Base-by-base conservation (phyloP, 169 alveolate genomes). In the Neospora caninum region DNA sequence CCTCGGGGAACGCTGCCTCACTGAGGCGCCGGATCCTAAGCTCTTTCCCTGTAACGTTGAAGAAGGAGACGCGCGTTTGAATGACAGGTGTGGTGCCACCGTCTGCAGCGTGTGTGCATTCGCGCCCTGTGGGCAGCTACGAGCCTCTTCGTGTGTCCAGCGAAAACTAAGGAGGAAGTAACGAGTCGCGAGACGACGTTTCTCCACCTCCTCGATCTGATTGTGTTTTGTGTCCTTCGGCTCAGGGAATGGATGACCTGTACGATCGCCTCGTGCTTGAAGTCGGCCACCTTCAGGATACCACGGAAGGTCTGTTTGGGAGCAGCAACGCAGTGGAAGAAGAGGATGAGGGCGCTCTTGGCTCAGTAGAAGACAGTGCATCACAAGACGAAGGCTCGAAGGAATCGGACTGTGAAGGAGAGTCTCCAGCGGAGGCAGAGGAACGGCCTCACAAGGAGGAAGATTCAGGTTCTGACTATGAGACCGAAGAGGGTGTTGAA, bases 231-330 rank as follows among this genome's bases (percentile, higher is more conserved):
- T 49, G 58, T 49, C 58, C 58, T 49, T 49, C 13, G 22, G 4
- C 13, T 4, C 93, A 39, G 92, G 92, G 95, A 16, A 6, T 93
- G 80, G 88, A 87, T 67, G 70, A 83, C 82, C 88, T 69, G 45
- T 93, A 93, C 92, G 93, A 93, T 83, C 88, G 95, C 41, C 70
- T 93, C 31, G 92, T 86, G 93, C 86, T 93, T 27, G 95, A 93
- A 27, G 49, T 93, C 38, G 83, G 87, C 27, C 88, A 91, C 83
- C 94, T 22, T 31, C 94, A 80, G 69, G 78, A 4, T 54, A 38
- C 70, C 7, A 38, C 27, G 25, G 92, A 82, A 45, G 64, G 43
- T 4, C 29, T 82, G 42, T 39, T 22, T 0, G 54, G 41, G 10
- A 22, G 49, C 16, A 29, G 45, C 49, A 29, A 86, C 83, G 89